phyloP scores from a whole-genome alignment of 495 filamentous ascomycete genomes.

The Bombardia bombarda region DNA sequence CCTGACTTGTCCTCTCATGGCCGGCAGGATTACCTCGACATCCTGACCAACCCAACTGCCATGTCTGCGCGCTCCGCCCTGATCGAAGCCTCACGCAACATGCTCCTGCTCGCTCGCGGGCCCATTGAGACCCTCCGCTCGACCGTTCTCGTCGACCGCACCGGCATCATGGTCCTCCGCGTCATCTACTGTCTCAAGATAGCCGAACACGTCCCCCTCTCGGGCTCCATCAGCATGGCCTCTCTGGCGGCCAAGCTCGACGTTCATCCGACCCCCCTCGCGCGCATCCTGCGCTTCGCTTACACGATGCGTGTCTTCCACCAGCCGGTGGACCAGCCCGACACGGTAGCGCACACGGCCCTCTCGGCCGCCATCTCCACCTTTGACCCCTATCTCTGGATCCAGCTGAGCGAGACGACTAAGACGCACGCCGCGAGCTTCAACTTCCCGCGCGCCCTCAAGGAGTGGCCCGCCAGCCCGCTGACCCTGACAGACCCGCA shows the following conservation, averaged over 20 bases:
- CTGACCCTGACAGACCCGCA: neutral
- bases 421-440: neutral
- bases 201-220: slow-evolving; percentile 1
- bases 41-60: slow-evolving; percentile 1
- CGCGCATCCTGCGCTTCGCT: slow-evolving; percentile 2
- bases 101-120: neutral
- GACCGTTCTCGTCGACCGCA: neutral
- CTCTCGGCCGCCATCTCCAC: slow-evolving; percentile 2
- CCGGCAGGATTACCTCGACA: slow-evolving; percentile 3
- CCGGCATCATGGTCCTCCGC: neutral
- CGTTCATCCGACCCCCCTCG: neutral
- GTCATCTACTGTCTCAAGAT: slow-evolving; percentile 1
- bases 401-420: neutral
- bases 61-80: neutral
- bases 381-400: neutral
- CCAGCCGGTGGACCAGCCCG: neutral
- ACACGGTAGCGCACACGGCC: slow-evolving; percentile 3
- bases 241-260: neutral
- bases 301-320: slow-evolving; percentile 4
- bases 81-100: neutral
- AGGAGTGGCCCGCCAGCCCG: neutral
- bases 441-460: neutral
- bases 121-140: neutral
- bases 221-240: neutral
- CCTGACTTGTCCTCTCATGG: neutral